These are phyloP conservation scores for Biscogniauxia mediterranea DNA, from an alignment of 2,329 filamentous ascomycete genomes.

Conservation along the genomic window DNA sequence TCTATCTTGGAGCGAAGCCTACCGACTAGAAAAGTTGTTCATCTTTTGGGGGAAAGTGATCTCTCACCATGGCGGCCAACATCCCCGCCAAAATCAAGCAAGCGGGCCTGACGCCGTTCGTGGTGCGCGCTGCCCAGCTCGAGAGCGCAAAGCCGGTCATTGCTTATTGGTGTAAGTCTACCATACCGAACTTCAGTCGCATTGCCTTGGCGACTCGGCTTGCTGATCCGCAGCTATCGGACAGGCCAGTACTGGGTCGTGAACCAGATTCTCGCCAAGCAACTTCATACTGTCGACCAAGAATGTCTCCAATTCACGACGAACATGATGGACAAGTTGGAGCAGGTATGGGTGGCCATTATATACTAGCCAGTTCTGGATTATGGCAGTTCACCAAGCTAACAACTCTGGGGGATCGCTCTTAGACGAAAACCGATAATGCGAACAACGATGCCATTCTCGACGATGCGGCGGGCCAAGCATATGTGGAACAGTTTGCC, in stretches of 20 bases:
- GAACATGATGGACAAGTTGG: conserved; percentile 85
- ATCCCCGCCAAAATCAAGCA: conserved; percentile 73
- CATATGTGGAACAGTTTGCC: conserved; percentile 92
- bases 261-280: conserved; percentile 81
- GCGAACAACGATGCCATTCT: conserved; percentile 76
- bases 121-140: conserved; percentile 79
- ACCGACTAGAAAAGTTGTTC: background rate
- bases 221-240: conserved; percentile 20
- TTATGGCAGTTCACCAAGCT: background rate
- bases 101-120: conserved; percentile 81
- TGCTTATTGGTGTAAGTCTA: conserved; percentile 84
- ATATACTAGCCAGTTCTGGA: background rate
- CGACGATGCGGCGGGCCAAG: conserved; percentile 83
- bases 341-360: conserved; percentile 53
- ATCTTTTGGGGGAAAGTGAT: background rate
- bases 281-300: conserved; percentile 74
- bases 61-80: conserved; percentile 63
- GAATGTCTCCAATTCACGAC: conserved; percentile 81
- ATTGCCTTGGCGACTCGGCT: background rate
- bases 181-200: background rate
- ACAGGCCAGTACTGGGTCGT: conserved; percentile 88
- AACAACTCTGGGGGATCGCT: background rate
- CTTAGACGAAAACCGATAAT: conserved; percentile 68
- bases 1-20: too few species aligned
- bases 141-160: conserved; percentile 82